Conservation (phyloP, 2,329 filamentous ascomycete species). For the Sporothrix dimorphospora region DNA sequence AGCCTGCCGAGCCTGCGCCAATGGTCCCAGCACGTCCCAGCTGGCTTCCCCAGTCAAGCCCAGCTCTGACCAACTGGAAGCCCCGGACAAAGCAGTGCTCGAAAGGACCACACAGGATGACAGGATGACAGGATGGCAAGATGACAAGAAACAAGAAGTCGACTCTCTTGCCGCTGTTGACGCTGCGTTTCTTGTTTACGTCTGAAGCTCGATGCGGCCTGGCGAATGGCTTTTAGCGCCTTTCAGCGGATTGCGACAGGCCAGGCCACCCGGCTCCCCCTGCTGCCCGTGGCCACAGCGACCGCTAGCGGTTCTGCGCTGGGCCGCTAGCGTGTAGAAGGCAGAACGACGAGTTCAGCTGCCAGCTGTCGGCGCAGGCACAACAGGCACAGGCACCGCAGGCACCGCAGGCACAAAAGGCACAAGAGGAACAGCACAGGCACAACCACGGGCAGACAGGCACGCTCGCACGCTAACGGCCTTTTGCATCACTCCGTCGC, state of each 20-base stretch:
- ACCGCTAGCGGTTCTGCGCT: background rate
- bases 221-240: background rate
- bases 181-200: too few relatives aligned
- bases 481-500: background rate
- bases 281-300: background rate
- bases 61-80: too few relatives aligned
- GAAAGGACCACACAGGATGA: too few relatives aligned
- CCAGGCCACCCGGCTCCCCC: background rate
- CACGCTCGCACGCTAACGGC: background rate
- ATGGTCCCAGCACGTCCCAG: too few relatives aligned
- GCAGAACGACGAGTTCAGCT: background rate
- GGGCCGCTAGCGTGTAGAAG: background rate
- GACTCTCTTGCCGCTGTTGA: background rate
- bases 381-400: slow-evolving; percentile 10
- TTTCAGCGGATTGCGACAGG: background rate
- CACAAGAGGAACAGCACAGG: background rate
- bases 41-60: too few relatives aligned
- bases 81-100: too few relatives aligned
- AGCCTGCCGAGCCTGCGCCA: too few relatives aligned
- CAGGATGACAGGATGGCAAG: too few relatives aligned
- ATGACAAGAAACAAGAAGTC: background rate
- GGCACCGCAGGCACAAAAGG: slow-evolving; percentile 4
- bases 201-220: too few relatives aligned
- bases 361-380: background rate
- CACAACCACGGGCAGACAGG: background rate